Conservation (phyloP, 495 filamentous ascomycete species). For the Melanomma pulvis-pyrius region DNA sequence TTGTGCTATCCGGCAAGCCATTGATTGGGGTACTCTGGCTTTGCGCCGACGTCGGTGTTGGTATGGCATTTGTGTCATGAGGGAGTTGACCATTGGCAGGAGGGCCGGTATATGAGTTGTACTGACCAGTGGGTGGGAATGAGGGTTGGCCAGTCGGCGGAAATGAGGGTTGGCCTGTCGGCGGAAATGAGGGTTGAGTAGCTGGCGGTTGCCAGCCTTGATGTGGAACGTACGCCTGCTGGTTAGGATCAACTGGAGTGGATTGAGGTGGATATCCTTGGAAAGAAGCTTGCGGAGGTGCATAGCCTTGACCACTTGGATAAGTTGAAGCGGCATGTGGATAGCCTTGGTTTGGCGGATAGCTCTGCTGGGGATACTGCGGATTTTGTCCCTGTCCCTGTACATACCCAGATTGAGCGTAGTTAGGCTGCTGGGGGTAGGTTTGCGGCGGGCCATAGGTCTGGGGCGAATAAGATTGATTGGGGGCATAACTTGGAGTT, state of each 20-base stretch:
- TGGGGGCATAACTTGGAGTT: slow-evolving; percentile 3
- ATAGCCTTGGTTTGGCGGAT: slow-evolving; percentile 33
- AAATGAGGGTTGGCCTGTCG: slow-evolving; percentile 4
- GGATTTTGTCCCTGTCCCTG: slow-evolving; percentile 27
- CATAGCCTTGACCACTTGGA: slow-evolving; percentile 24
- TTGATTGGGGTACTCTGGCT: slow-evolving; percentile 1
- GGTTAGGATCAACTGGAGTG: slow-evolving; percentile 15
- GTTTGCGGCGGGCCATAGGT: slow-evolving; percentile 21
- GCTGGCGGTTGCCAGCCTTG: slow-evolving; percentile 30
- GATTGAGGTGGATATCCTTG: slow-evolving; percentile 33
- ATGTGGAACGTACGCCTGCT: slow-evolving; percentile 19
- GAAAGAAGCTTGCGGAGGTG: slow-evolving; percentile 17
- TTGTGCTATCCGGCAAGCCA: slow-evolving; percentile 6
- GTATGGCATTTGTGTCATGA: slow-evolving; percentile 27
- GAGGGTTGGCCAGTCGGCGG: neutral
- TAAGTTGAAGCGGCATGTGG: slow-evolving; percentile 23
- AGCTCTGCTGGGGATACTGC: slow-evolving; percentile 30
- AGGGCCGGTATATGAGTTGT: slow-evolving; percentile 10
- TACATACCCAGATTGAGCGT: slow-evolving; percentile 15
- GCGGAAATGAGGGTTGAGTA: neutral
- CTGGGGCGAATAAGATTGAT: slow-evolving; percentile 22
- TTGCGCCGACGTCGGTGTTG: slow-evolving; percentile 24
- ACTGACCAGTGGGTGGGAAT: slow-evolving; percentile 6
- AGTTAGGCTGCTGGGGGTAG: slow-evolving; percentile 23
- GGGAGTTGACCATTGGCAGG: neutral